Conservation (phyloP, 2,329 filamentous ascomycete species). For the Penicillium palitans region DNA sequence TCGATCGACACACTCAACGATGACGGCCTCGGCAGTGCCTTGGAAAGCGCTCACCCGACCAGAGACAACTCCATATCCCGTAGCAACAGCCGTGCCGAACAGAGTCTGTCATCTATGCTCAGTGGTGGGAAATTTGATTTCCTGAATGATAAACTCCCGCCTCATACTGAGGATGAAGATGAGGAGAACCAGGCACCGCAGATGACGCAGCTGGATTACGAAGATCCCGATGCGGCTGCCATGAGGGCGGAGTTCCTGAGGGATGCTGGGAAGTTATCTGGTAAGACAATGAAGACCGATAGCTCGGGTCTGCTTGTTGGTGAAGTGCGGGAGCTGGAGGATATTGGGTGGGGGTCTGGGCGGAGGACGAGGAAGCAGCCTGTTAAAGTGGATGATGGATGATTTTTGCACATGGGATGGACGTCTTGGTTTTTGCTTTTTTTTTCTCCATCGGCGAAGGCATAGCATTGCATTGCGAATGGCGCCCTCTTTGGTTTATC, state of each 20-base stretch:
- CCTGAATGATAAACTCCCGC: conserved; percentile 23
- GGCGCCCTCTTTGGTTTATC: conserved; percentile 14
- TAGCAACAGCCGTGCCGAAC: conserved; percentile 29
- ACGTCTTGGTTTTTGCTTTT: conserved; percentile 2
- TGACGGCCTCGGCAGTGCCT: conserved; percentile 40
- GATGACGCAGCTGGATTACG: conserved; percentile 52
- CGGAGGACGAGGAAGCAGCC: conserved; percentile 38
- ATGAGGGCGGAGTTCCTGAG: conserved; percentile 59
- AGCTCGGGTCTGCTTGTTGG: conserved; percentile 26
- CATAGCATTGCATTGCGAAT: conserved; percentile 23
- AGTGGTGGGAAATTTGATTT: conserved; percentile 37
- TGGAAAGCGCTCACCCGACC: conserved; percentile 31
- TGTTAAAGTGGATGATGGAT: conserved; percentile 25
- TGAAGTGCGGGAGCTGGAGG: conserved; percentile 36
- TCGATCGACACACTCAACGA: conserved; percentile 53
- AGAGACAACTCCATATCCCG: conserved; percentile 26
- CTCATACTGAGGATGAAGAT: conserved; percentile 27
- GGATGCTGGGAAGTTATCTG: conserved; percentile 43
- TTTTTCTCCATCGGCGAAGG: conserved; percentile 1
- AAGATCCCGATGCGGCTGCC: conserved; percentile 53
- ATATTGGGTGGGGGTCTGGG: conserved; percentile 36
- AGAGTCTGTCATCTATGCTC: conserved; percentile 35
- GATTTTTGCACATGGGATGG: conserved; percentile 3
- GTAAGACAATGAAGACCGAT: conserved; percentile 27
- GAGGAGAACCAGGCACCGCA: conserved; percentile 40